Percentiles rank a stretch among this genome's conserved stretches.
These are phyloP conservation scores for Coprinopsis sp. DNA, from an alignment of 768 basidiomycete species.

Conservation along the genomic window DNA sequence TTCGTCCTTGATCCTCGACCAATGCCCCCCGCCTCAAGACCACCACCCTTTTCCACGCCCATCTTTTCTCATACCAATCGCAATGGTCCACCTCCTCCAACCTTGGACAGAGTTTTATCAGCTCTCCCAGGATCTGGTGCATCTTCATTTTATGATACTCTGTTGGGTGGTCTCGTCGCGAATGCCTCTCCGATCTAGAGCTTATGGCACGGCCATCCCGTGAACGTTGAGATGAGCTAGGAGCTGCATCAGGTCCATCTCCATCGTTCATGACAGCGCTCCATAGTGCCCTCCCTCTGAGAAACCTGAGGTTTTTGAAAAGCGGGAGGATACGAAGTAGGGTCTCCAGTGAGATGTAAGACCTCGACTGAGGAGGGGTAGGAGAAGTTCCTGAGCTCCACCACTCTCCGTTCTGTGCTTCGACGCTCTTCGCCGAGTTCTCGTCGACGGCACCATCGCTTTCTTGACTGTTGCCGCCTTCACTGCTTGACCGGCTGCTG, in stretches of 20 bases:
- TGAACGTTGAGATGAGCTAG: too few relatives aligned
- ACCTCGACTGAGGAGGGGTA: too few relatives aligned
- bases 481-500: too few relatives aligned
- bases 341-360: slow-evolving; percentile 22
- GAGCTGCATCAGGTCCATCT: too few relatives aligned
- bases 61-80: slow-evolving; percentile 27
- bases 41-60: slow-evolving; percentile 32
- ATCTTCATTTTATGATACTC: slow-evolving; percentile 31
- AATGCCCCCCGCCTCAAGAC: slow-evolving; percentile 26
- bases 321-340: slow-evolving; percentile 38
- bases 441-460: too few relatives aligned
- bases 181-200: too few relatives aligned
- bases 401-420: too few relatives aligned
- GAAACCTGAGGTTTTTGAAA: slow-evolving; percentile 39
- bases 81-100: slow-evolving; percentile 41
- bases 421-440: too few relatives aligned
- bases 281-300: slow-evolving; percentile 42
- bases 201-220: too few relatives aligned
- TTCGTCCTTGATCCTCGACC: slow-evolving; percentile 1
- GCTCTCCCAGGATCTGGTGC: slow-evolving; percentile 36
- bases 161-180: neutral
- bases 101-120: slow-evolving; percentile 36
- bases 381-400: too few relatives aligned
- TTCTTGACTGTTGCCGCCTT: too few relatives aligned
- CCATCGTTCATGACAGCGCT: slow-evolving; percentile 30